A percentile compares a stretch with the other conserved stretches of the same genome.
These are phyloP conservation scores for Prillingera fragicola DNA, from an alignment of 1,284 basidiomycete species.

Conservation along the genomic window DNA sequence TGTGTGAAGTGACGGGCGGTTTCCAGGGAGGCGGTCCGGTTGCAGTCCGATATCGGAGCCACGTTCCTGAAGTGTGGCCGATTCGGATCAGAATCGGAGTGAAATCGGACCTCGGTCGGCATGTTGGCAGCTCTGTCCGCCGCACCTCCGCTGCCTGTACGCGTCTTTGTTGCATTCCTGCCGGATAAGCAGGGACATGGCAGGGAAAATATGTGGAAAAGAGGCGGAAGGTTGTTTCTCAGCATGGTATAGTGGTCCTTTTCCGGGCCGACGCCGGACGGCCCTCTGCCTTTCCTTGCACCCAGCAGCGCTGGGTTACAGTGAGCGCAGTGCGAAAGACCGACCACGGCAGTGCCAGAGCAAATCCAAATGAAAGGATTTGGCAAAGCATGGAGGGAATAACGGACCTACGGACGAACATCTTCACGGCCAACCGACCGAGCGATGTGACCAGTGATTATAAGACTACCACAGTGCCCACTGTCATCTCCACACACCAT, in stretches of 20 bases:
- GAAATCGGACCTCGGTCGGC: background rate
- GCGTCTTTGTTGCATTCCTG: too few relatives aligned
- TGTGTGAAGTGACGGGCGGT: too few relatives aligned
- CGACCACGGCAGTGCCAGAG: too few relatives aligned
- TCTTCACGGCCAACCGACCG: too few relatives aligned
- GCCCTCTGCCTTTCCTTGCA: too few relatives aligned
- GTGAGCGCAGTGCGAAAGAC: too few relatives aligned
- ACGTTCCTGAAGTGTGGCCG: background rate
- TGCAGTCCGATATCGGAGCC: background rate
- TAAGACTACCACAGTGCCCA: background rate
- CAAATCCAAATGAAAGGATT: background rate
- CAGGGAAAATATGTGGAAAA: background rate
- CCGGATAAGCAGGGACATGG: too few relatives aligned
- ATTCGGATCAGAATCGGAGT: background rate
- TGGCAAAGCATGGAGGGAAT: background rate
- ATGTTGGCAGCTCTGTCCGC: background rate
- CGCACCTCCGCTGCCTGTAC: background rate
- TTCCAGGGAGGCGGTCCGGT: too few relatives aligned
- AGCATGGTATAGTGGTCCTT: background rate
- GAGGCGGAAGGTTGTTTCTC: background rate
- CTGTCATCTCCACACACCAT: background rate
- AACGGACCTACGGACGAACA: background rate
- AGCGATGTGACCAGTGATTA: too few relatives aligned
- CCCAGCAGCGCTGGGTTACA: too few relatives aligned
- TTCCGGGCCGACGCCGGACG: background rate